phyloP scores from a whole-genome alignment of 2,329 filamentous ascomycete genomes.

The Polytolypa hystricis region DNA sequence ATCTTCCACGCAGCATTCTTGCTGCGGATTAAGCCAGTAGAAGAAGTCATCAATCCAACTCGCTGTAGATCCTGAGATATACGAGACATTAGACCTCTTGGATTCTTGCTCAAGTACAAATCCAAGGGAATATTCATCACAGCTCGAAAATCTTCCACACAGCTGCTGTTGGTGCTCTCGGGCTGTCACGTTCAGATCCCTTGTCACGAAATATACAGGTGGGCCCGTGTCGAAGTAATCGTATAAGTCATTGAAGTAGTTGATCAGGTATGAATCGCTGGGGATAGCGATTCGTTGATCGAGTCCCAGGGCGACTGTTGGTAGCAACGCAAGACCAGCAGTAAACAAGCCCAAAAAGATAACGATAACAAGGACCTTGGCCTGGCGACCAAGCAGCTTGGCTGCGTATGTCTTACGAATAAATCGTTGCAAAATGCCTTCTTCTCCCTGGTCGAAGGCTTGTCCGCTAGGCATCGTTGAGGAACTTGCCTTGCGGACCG shows the following conservation, averaged over 20 bases:
- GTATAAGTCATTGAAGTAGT: slow-evolving; percentile 94
- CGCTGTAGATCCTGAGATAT: slow-evolving; percentile 75
- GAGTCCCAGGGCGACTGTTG: slow-evolving; percentile 72
- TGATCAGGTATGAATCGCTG: slow-evolving; percentile 85
- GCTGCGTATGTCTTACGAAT: slow-evolving; percentile 88
- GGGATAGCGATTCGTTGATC: slow-evolving; percentile 94
- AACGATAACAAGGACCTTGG: slow-evolving; percentile 64
- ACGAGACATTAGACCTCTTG: slow-evolving; percentile 77
- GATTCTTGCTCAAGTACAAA: slow-evolving; percentile 91
- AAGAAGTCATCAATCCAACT: slow-evolving; percentile 98
- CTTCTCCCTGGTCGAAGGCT: slow-evolving; percentile 66
- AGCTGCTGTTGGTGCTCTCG: slow-evolving; percentile 69
- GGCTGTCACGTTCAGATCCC: slow-evolving; percentile 66
- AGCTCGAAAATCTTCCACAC: slow-evolving; percentile 84
- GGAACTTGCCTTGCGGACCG: slow-evolving; percentile 63
- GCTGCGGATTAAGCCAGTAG: slow-evolving; percentile 83
- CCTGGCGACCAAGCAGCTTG: slow-evolving; percentile 63
- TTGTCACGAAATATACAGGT: slow-evolving; percentile 91
- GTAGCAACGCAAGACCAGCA: slow-evolving; percentile 71
- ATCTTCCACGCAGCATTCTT: slow-evolving; percentile 64
- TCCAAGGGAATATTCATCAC: slow-evolving; percentile 68
- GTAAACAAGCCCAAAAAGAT: slow-evolving; percentile 82
- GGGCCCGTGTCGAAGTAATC: slow-evolving; percentile 84
- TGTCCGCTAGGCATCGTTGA: slow-evolving; percentile 52
- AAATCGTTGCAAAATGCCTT: slow-evolving; percentile 72